Conservation (phyloP, 2,329 filamentous ascomycete genomes). For the Ceratocystiopsis sp. region DNA sequence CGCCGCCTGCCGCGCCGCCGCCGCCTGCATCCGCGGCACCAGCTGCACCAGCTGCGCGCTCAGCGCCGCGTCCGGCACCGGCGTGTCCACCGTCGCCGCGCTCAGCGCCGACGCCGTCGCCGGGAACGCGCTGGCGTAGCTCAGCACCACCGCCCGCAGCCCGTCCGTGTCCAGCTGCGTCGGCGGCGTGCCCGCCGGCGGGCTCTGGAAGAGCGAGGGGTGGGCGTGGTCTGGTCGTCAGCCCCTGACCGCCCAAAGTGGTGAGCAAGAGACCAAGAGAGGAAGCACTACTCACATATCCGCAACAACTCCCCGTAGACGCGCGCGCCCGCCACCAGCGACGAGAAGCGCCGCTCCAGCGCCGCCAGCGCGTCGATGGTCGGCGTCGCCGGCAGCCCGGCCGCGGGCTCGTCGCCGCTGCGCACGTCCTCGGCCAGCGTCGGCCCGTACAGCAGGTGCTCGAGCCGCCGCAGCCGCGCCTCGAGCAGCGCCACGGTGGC, state of each 20-base stretch:
- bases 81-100: slow-evolving; percentile 33
- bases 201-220: slow-evolving; percentile 36
- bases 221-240: slow-evolving; percentile 36
- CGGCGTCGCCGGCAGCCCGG: slow-evolving; percentile 20
- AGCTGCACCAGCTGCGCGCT: slow-evolving; percentile 40
- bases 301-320: slow-evolving; percentile 43
- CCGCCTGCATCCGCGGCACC: slow-evolving; percentile 42
- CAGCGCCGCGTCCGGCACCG: slow-evolving; percentile 36
- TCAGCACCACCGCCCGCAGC: slow-evolving; percentile 36
- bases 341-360: slow-evolving; percentile 35
- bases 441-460: slow-evolving; percentile 38
- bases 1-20: slow-evolving; percentile 41
- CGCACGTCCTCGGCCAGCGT: slow-evolving; percentile 2
- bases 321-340: slow-evolving; percentile 31
- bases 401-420: slow-evolving; percentile 11
- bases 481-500: slow-evolving; percentile 40
- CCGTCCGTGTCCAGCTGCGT: slow-evolving; percentile 33
- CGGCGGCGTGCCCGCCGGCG: slow-evolving; percentile 27
- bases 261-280: neutral
- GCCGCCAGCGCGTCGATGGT: slow-evolving; percentile 28
- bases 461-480: slow-evolving; percentile 39
- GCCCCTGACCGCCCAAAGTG: too few relatives aligned
- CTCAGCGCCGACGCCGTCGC: slow-evolving; percentile 39
- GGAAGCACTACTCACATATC: slow-evolving; percentile 30
- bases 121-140: slow-evolving; percentile 37